phyloP scores from a whole-genome alignment of 768 basidiomycete genomes.

The Rhizopogon sp. region DNA sequence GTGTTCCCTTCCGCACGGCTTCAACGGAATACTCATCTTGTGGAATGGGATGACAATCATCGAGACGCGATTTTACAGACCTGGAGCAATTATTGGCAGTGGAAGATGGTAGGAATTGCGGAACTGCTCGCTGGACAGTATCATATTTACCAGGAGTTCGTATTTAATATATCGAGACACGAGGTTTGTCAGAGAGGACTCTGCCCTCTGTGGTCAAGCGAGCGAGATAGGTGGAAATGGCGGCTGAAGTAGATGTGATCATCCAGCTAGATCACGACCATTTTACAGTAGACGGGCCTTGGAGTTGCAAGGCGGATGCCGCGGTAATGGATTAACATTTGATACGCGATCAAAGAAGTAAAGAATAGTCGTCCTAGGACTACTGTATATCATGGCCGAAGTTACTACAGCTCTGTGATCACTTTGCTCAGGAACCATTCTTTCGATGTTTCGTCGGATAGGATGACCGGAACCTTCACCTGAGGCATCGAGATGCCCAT shows the following conservation, averaged over 20 bases:
- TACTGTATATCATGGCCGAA: no score
- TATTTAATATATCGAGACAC: constrained; percentile 20
- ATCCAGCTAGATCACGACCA: constrained; percentile 91
- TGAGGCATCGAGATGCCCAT: not conserved
- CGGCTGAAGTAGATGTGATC: constrained; percentile 86
- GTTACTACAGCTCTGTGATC: no score
- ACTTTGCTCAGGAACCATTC: no score
- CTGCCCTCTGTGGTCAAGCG: constrained; percentile 94
- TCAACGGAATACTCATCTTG: constrained; percentile 96
- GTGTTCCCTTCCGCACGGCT: constrained; percentile 86
- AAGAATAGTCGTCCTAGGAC: no score
- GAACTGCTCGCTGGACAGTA: no score
- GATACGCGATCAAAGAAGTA: no score
- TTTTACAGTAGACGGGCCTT: constrained; percentile 57
- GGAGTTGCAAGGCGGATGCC: no score
- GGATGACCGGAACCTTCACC: not conserved
- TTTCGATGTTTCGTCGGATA: no score
- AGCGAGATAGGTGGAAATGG: constrained; percentile 34
- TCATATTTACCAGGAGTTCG: no score
- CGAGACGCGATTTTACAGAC: constrained; percentile 31
- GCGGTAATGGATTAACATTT: no score
- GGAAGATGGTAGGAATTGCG: no score
- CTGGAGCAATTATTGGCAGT: no score
- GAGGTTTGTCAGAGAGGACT: constrained; percentile 95
- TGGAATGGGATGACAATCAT: constrained; percentile 13